Base-by-base conservation (phyloP, 2,329 filamentous ascomycete species). In the Arachnopeziza araneosa region DNA sequence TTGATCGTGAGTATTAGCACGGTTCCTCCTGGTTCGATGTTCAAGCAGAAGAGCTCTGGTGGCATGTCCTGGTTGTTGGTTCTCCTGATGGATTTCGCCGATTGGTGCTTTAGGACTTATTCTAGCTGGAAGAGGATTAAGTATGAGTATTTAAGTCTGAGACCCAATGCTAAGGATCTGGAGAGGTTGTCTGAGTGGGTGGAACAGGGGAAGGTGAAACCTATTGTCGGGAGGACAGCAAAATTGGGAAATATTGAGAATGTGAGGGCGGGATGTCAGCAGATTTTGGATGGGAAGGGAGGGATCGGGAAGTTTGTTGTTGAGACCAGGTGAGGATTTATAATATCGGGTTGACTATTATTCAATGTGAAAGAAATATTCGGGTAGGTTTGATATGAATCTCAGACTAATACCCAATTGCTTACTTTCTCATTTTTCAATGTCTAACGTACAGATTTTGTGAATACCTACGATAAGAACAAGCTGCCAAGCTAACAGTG, bases 281-380 rank as follows among this genome's bases (percentile, higher is more conserved):
- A 74, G 57, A 68, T 75, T 26, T 73, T 73, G 55, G 68, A 71
- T 32, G 73, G 69, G 14, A 75, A 75, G 55, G 76, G 77, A 1
- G 76, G 75, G 1, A 53, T 78, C 32, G 76, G 76, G 14, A 79
- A 78, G 64, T 69, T 73, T 55, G 75, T 79, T 4, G 71, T 77
- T 54, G 67, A 69, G 58, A 67, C 75, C 49, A 64, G 55, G 17
- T 44, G 17, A 44, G 36, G 3, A 8, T 8, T 19, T 44, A 44
- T 44, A 12, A 44, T 5, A 19, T 19, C 6, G 9, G 9, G 5
- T 30, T 9, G 9, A 30, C 26, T 30, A 30, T 30, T 9, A 30
- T n/a, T n/a, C n/a, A n/a, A n/a, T n/a, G n/a, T n/a, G n/a, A n/a
- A n/a, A n/a, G n/a, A n/a, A n/a, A n/a, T n/a, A n/a, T n/a, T n/a